Evolutionary conservation across 441 rosid genomes (phyloP), one percentile per base, ranked within the genome.

Genomic region (Syzygium syzygioides): DNA sequence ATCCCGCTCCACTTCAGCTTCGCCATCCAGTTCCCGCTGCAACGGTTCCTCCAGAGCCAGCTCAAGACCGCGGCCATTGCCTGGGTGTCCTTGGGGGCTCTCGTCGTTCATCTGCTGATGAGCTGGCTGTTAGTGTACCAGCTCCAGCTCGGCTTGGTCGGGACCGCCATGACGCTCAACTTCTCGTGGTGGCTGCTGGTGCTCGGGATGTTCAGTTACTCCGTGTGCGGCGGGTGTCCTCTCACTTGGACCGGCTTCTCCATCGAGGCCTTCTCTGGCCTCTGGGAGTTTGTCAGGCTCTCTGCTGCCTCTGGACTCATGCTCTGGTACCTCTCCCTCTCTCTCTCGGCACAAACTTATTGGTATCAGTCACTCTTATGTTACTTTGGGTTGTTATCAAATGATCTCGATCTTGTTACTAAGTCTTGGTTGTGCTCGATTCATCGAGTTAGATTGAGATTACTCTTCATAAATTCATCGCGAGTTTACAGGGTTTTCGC

Each of bases 1-100:
- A 90, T 90, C 55, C 91, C 91, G 55, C 88, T 90, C 56, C 91
- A 90, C 87, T 90, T 90, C 89, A 85, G 91, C 91, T 90, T 90
- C 79, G 91, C 91, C 79, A 79, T 90, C 86, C 89, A 87, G 56
- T 87, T 90, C 66, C 91, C 91, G 8, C 48, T 90, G 23, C 91
- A 90, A 34, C 76, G 91, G 87, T 90, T 90, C 68, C 60, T 90
- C 54, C 91, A 90, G 89, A 87, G 91, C 71, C 91, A 90, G 89
- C 52, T 90, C 64, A 90, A 90, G 85, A 88, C 89, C 48, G 91
- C 60, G 5, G 89, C 54, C 32, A 86, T 90, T 53, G 91, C 91
- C 12, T 90, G 89, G 91, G 91, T 87, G 34, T 85, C 89, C 9
- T 28, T 87, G 41, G 55, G 26, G 45, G 86, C 91, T 14, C 89